Evolutionary conservation across 2,329 filamentous ascomycete species (phyloP), one percentile per base, ranked within the genome.

Genomic region (Exophiala alcalophila): DNA sequence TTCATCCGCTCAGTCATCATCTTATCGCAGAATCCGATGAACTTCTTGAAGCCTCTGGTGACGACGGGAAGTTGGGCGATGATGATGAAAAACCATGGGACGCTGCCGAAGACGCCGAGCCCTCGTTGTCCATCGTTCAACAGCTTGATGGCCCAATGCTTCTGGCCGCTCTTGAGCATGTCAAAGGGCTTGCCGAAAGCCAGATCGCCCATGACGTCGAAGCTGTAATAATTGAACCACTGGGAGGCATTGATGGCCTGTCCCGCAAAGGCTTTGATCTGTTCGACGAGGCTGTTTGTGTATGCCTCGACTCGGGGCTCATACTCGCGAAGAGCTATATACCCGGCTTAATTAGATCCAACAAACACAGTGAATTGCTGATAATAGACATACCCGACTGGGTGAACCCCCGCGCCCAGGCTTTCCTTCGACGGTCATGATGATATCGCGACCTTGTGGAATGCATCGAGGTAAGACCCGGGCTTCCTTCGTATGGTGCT

Each of bases 281-380:
- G 50, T 4, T 45, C 40, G 24, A 58, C 35, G n/a, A 59, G 49
- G 25, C 50, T 45, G 15, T 47, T 28, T 6, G 48, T 52, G 37
- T 59, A 48, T 19, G 27, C 23, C 33, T 33, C 11, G 36, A 58
- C 44, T 36, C 64, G 57, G 14, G 56, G 40, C 45, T 70, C 67
- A 43, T 71, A 70, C 4, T 61, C 63, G 2, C 66, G 59, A 10
- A 71, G 40, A 6, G 64, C 60, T 35, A 59, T 62, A 39, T 65
- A n/a, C n/a, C n/a, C n/a, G n/a, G n/a, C n/a, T n/a, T n/a, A 61
- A 4, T 16, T 2, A 20, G 18, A 9, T 26, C 5, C 10, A 9
- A 16, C 12, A 10, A 6, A 5, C 14, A 16, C 3, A 4, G 16
- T 14, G 4, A 12, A 5, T 4, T 38, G 14, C 24, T 28, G 8